These are phyloP conservation scores for Quercus phellos DNA, from an alignment of 331 rosid genomes.

Conservation along the genomic window DNA sequence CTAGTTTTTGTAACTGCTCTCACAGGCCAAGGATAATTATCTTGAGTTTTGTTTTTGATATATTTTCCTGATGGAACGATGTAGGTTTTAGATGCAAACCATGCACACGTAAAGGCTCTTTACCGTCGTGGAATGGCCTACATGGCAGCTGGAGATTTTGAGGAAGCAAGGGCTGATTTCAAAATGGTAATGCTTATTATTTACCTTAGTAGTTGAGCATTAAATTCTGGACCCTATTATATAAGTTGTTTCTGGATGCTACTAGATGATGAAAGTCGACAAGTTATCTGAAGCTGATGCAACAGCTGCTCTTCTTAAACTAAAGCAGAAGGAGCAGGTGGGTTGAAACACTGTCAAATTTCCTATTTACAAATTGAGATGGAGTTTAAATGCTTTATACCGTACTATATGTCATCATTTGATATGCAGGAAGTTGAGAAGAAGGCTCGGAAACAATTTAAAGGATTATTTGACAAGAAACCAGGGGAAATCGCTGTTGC, in stretches of 20 bases:
- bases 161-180: constrained; percentile 85
- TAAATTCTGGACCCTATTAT: background rate
- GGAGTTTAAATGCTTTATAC: background rate
- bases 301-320: constrained; percentile 71
- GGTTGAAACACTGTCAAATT: constrained; percentile 13
- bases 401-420: constrained; percentile 12
- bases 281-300: constrained; percentile 75
- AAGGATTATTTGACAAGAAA: constrained; percentile 90
- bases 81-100: constrained; percentile 92
- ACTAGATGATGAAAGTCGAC: constrained; percentile 77
- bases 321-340: constrained; percentile 80
- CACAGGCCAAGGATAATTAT: background rate
- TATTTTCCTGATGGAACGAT: constrained; percentile 17
- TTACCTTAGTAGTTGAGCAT: background rate
- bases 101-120: constrained; percentile 78
- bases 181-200: constrained; percentile 44
- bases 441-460: constrained; percentile 78
- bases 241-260: constrained; percentile 12
- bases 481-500: constrained; percentile 86
- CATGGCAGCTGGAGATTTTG: constrained; percentile 79
- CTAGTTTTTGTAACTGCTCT: background rate
- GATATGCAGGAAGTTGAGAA: constrained; percentile 67
- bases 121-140: constrained; percentile 98
- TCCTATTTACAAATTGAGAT: background rate
- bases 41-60: constrained; percentile 1